Evolutionary conservation across 106 monocot species (phyloP), one percentile per base, ranked within the genome.

Genomic region (Acanthochlamys bracteata): DNA sequence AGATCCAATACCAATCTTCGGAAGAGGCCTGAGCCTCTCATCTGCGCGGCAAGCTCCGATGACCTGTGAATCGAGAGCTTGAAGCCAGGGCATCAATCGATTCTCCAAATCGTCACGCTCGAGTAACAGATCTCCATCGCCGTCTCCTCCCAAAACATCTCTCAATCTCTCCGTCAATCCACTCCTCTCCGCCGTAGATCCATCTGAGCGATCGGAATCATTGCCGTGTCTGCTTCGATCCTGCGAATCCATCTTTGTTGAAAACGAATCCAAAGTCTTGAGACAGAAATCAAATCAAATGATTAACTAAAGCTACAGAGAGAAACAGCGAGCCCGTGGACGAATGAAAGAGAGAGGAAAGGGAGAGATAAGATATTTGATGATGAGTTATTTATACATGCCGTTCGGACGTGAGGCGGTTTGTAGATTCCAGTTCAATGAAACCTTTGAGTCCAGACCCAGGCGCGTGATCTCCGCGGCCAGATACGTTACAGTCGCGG

Each of bases 21-120:
- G 75, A 24, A 89, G 57, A 24, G 89, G 95, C 43, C 75, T 83
- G 47, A 86, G 46, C 73, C 95, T 79, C 71, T 95, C 95, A 41
- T 87, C 90, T 14, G 78, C 82, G 7, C 95, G 81, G 53, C 95
- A 95, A 2, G 90, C 90, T 6, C 95, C 95, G 7, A 90, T 25
- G 45, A 84, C 61, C 61, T 95, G 95, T 42, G 82, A 79, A 82
- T 87, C 90, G 46, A 89, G 74, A 10, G 93, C 86, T 10, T 58
- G 80, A 24, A 86, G 73, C 80, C 80, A 83, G 59, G 49, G 76
- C 59, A 79, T 19, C 71, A 78, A 40, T 20, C 70, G 72, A 20
- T 63, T 75, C 67, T 78, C 83, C 24, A 73, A 24, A 25, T 77
- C 77, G 13, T 60, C 51, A 19, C 61, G 13, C 16, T 69, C 76